Conservation (phyloP, 257 asterid species). For the Osmanthus fragrans region DNA sequence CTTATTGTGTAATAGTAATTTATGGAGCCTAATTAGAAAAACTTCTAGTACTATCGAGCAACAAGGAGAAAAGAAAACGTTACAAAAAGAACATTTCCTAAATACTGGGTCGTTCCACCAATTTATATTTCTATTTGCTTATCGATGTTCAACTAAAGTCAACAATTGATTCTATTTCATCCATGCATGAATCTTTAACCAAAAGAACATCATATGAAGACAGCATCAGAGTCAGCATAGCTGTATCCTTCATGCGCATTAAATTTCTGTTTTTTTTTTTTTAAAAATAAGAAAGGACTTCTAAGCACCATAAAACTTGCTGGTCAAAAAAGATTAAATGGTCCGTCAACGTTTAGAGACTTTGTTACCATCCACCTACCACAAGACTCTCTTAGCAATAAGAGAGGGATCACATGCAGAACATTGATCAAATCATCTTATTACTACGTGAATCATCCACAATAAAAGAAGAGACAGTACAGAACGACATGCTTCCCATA, state of each 20-base stretch:
- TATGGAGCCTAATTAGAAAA: not conserved
- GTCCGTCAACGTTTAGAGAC: constrained; percentile 10
- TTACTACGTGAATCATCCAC: constrained; percentile 14
- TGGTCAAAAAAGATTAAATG: not conserved
- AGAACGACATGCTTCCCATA: constrained; percentile 41
- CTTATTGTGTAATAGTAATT: constrained; percentile 18
- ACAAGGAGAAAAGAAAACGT: not conserved
- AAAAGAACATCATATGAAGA: not conserved
- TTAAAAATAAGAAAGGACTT: not conserved
- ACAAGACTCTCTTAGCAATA: not conserved
- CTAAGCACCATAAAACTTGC: not conserved
- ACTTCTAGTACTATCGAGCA: not conserved
- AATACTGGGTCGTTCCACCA: not conserved
- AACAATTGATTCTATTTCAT: constrained; percentile 9
- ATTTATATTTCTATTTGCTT: not conserved
- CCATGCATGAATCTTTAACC: not conserved
- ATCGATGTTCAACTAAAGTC: constrained; percentile 1
- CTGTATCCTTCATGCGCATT: not conserved
- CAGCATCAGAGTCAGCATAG: not conserved
- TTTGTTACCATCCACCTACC: not conserved
- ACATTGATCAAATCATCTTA: constrained; percentile 11
- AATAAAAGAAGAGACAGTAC: constrained; percentile 17
- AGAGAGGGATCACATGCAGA: constrained; percentile 21
- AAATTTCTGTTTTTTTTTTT: too few species aligned
- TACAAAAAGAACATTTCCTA: not conserved